Percentiles rank a stretch among this genome's conserved stretches.
Evolutionary conservation across 1,139 yeast species (phyloP).

Genomic region (Geotrichum cucujoidarum): DNA sequence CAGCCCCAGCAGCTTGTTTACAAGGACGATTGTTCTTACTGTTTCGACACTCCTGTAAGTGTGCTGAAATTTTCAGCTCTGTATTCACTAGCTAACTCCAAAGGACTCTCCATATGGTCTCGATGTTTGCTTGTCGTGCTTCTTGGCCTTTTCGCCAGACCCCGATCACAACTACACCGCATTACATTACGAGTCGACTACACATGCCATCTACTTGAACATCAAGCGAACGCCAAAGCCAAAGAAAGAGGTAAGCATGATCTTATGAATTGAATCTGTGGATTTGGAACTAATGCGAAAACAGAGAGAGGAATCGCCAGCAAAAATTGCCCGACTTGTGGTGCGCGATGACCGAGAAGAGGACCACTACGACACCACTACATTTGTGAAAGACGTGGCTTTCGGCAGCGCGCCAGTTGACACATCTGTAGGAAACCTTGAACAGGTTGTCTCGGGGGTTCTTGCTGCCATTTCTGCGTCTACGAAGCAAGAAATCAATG

Average conservation of each 20-base stretch:
- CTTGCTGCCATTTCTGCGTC: conserved; percentile 61
- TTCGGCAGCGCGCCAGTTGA: conserved; percentile 24
- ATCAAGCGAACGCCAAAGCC: conserved; percentile 40
- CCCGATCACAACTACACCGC: conserved; percentile 50
- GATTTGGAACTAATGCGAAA: too few relatives aligned
- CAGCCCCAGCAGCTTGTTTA: conserved; percentile 42
- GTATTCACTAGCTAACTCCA: conserved; percentile 1
- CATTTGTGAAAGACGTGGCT: conserved; percentile 44
- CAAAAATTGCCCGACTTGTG: conserved; percentile 68
- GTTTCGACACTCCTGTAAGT: conserved; percentile 59
- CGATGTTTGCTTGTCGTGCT: conserved; percentile 68
- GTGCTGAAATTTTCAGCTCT: not conserved
- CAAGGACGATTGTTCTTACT: conserved; percentile 81
- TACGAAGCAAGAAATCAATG: conserved; percentile 65
- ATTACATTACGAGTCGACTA: conserved; percentile 48
- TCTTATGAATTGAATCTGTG: too few relatives aligned
- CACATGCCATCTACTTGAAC: conserved; percentile 55
- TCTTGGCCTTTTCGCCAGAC: conserved; percentile 55
- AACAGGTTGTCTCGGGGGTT: conserved; percentile 45
- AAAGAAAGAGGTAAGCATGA: conserved; percentile 38
- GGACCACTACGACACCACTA: conserved; percentile 54
- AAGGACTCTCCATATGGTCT: conserved; percentile 54
- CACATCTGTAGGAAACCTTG: conserved; percentile 20
- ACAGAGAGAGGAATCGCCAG: conserved; percentile 35
- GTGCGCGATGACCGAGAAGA: conserved; percentile 65